phyloP scores from a whole-genome alignment of 176 grass and related monocot species.

The Otatea glauca region DNA sequence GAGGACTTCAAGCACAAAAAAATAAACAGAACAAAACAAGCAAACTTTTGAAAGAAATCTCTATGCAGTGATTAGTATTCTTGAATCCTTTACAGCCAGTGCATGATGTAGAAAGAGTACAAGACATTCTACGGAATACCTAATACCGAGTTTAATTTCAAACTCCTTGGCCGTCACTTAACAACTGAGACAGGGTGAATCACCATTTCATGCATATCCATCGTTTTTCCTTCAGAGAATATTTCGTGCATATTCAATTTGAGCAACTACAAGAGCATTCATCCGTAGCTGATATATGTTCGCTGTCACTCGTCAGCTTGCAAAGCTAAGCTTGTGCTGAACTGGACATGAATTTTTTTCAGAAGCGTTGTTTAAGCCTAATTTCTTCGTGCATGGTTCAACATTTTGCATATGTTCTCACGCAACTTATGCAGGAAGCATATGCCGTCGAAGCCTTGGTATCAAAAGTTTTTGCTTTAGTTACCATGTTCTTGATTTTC shows the following conservation, averaged over 20 bases:
- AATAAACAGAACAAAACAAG: not conserved
- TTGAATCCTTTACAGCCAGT: not conserved
- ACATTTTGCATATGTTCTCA: not conserved
- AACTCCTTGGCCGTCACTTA: not conserved
- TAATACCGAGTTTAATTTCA: slow-evolving; percentile 1
- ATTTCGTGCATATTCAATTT: not conserved
- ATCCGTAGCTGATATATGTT: not conserved
- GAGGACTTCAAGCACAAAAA: not conserved
- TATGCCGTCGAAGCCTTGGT: not conserved
- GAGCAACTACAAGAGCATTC: not conserved
- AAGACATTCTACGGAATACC: slow-evolving; percentile 26
- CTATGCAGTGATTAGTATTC: not conserved
- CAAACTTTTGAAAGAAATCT: not conserved
- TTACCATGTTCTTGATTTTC: not conserved
- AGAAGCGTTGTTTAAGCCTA: not conserved
- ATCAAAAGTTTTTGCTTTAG: not conserved
- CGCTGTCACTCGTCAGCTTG: not conserved
- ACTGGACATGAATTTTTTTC: not conserved
- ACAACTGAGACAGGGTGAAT: not conserved
- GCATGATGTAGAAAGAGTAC: not conserved
- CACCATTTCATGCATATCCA: not conserved
- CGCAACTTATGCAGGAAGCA: slow-evolving; percentile 10
- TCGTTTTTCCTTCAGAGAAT: not conserved
- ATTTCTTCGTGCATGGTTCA: not conserved
- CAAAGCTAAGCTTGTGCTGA: not conserved